Percentiles rank a stretch among this genome's conserved stretches.
phyloP scores from a whole-genome alignment of 2,329 filamentous ascomycete species.

The Phialophora tarda region DNA sequence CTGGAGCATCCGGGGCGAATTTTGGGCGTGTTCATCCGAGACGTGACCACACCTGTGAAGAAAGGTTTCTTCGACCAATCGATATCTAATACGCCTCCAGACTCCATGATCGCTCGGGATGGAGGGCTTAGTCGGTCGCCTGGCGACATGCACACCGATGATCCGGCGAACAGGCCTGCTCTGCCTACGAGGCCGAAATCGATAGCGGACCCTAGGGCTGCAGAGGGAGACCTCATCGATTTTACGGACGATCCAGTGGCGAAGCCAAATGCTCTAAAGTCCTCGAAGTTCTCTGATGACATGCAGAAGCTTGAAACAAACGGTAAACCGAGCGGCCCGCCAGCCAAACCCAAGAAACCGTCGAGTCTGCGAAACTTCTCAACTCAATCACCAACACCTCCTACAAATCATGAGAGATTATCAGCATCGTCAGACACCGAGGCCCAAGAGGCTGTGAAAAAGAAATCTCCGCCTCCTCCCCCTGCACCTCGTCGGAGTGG shows the following conservation, averaged over 20 bases:
- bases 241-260: conserved; percentile 45
- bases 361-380: conserved; percentile 48
- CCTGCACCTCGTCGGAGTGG: conserved; percentile 43
- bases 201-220: conserved; percentile 37
- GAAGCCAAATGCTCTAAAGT: conserved; percentile 32
- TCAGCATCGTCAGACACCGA: conserved; percentile 30
- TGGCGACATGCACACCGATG: conserved; percentile 34
- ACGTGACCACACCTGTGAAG: conserved; percentile 81
- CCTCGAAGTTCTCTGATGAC: conserved; percentile 22
- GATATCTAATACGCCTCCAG: conserved; percentile 44
- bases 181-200: conserved; percentile 47
- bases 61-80: conserved; percentile 79
- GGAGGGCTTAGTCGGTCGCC: conserved; percentile 22
- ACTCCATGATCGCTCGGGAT: conserved; percentile 39
- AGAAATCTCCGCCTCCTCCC: conserved; percentile 48
- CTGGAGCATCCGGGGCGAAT: conserved; percentile 81
- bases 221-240: conserved; percentile 48
- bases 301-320: conserved; percentile 30
- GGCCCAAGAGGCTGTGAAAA: conserved; percentile 35
- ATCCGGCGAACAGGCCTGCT: conserved; percentile 44
- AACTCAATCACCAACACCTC: conserved; percentile 29
- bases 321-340: conserved; percentile 45
- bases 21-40: conserved; percentile 87
- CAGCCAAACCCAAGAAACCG: conserved; percentile 54
- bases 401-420: conserved; percentile 28